These are phyloP conservation scores for Xylaria sp. DNA, from an alignment of 2,329 filamentous ascomycete genomes.

Conservation along the genomic window DNA sequence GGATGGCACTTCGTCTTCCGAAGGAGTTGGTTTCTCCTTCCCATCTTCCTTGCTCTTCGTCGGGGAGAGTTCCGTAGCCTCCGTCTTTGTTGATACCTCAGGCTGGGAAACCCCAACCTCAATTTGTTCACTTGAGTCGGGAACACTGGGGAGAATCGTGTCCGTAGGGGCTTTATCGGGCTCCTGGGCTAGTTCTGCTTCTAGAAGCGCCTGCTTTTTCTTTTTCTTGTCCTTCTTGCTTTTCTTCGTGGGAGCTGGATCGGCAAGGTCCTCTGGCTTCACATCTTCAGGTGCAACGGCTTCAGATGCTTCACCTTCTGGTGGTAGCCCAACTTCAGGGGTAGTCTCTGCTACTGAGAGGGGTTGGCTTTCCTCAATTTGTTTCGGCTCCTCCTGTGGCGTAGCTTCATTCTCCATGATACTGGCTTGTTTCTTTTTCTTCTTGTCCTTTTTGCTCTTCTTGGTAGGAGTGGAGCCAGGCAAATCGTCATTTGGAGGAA, in stretches of 20 bases:
- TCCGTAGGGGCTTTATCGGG: conserved; percentile 20
- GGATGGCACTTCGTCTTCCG: conserved; percentile 17
- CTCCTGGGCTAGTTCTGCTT: conserved; percentile 19
- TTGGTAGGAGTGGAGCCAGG: conserved; percentile 20
- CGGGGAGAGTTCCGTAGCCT: conserved; percentile 32
- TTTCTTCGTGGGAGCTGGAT: conserved; percentile 36
- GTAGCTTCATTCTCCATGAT: conserved; percentile 23
- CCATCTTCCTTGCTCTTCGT: conserved; percentile 44
- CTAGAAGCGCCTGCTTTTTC: conserved; percentile 26
- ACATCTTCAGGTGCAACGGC: background rate
- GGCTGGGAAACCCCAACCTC: background rate
- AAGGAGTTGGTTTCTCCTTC: conserved; percentile 18
- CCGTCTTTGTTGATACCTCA: background rate
- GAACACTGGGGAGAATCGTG: background rate
- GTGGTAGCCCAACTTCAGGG: background rate
- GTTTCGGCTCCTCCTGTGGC: conserved; percentile 26
- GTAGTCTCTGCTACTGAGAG: conserved; percentile 1
- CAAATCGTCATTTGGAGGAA: conserved; percentile 10
- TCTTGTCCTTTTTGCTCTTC: conserved; percentile 48
- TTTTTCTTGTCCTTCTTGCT: conserved; percentile 39
- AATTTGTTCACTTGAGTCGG: conserved; percentile 5
- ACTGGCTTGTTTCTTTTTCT: conserved; percentile 44
- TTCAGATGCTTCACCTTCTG: conserved; percentile 1
- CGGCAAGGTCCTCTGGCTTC: conserved; percentile 13
- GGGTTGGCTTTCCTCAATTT: conserved; percentile 26